These are phyloP conservation scores for Aechmea fasciata DNA, from an alignment of 176 grass and related monocot genomes.

Conservation along the genomic window DNA sequence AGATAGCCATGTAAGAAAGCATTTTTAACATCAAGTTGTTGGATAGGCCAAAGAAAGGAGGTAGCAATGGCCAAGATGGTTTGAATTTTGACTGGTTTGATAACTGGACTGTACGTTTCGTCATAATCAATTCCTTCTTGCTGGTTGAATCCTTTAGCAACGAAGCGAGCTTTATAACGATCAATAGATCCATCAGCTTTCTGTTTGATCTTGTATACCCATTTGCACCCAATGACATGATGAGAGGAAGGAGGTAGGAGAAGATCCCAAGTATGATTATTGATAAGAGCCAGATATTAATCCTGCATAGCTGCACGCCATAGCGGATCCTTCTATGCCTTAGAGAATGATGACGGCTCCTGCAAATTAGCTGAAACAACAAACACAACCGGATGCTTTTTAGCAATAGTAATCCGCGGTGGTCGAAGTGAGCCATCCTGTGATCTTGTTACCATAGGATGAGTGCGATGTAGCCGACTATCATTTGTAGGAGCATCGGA, in stretches of 20 bases:
- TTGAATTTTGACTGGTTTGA: not conserved
- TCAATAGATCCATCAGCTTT: constrained; percentile 4
- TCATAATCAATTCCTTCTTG: not conserved
- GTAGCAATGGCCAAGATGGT: not conserved
- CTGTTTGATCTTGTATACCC: not conserved
- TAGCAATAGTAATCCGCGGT: not conserved
- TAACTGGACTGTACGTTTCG: constrained; percentile 1
- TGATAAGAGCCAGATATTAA: not conserved
- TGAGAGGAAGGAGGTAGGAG: not conserved
- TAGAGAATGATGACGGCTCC: not conserved
- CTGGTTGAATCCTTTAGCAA: not conserved
- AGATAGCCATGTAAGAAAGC: not conserved
- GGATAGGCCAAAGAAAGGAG: not conserved
- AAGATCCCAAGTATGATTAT: not conserved
- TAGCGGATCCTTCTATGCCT: not conserved
- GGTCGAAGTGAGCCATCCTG: not conserved
- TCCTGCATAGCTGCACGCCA: not conserved
- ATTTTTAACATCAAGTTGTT: not conserved
- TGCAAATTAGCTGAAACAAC: not conserved
- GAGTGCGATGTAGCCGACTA: not conserved
- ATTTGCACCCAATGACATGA: not conserved
- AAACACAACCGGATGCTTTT: not conserved
- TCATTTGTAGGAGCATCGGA: not conserved
- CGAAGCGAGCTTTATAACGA: not conserved
- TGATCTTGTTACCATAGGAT: constrained; percentile 2